Conservation (phyloP, 139 green algal genomes). For the Ostreobium quekettii region DNA sequence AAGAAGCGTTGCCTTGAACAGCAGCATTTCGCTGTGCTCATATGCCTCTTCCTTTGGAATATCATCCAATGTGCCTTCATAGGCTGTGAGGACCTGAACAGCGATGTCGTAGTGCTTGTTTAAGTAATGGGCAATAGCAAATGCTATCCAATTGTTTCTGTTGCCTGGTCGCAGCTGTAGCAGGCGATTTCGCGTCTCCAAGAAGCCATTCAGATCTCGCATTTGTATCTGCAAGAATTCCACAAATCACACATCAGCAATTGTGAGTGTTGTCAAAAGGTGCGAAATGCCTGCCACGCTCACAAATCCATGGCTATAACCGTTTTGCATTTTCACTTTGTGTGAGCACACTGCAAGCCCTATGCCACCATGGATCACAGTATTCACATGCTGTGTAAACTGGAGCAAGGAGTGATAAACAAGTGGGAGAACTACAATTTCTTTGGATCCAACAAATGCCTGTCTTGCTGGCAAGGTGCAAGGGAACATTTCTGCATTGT, state of each 20-base stretch:
- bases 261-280: too few species aligned
- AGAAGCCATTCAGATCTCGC: constrained; percentile 80
- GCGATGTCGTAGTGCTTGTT: constrained; percentile 66
- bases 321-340: too few species aligned
- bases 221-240: constrained; percentile 71
- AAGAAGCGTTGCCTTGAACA: constrained; percentile 86
- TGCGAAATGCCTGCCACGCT: too few species aligned
- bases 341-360: too few species aligned
- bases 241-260: not conserved
- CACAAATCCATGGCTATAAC: too few species aligned
- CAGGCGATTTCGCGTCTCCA: constrained; percentile 81
- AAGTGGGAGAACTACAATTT: too few species aligned
- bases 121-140: constrained; percentile 88
- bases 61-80: constrained; percentile 47
- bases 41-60: constrained; percentile 64
- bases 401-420: too few species aligned
- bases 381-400: too few species aligned
- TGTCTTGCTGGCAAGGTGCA: too few species aligned
- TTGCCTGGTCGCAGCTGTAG: constrained; percentile 69
- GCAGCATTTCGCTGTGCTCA: constrained; percentile 90
- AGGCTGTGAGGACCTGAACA: constrained; percentile 42
- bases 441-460: too few species aligned
- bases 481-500: too few species aligned
- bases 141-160: constrained; percentile 82
- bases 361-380: too few species aligned